phyloP scores from a whole-genome alignment of 352 stramenopile genomes.

The Stramenopiles sp. region DNA sequence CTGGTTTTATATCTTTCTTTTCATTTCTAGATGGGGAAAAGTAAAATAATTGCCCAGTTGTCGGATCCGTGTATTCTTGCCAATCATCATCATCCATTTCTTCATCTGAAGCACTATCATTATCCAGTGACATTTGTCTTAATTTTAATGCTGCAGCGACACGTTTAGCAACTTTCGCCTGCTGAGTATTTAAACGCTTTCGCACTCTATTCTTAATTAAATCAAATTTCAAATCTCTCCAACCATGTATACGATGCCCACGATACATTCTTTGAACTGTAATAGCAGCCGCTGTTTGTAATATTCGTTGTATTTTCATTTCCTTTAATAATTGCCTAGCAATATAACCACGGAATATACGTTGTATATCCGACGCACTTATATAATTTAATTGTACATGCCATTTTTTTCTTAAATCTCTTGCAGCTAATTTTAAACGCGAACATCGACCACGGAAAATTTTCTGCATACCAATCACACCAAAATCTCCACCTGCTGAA shows the following conservation, averaged over 20 bases:
- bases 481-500: not conserved
- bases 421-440: not conserved
- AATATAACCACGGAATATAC: not conserved
- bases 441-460: not conserved
- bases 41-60: slow-evolving; percentile 37
- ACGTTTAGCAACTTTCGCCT: not conserved
- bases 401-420: not conserved
- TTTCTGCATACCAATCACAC: not conserved
- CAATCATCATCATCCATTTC: slow-evolving; percentile 36
- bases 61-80: slow-evolving; percentile 37
- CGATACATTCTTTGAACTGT: not conserved
- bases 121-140: not conserved
- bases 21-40: slow-evolving; percentile 45
- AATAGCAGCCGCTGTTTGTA: not conserved
- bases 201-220: not conserved
- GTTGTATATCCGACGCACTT: not conserved
- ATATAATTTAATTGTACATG: not conserved
- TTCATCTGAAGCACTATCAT: not conserved
- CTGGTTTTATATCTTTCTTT: slow-evolving; percentile 37
- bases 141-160: not conserved
- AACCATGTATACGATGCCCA: not conserved
- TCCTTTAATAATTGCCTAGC: not conserved
- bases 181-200: not conserved
- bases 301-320: not conserved
- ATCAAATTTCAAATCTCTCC: not conserved